Base-by-base conservation (phyloP, 495 filamentous ascomycete species). In the Podospora sp. region DNA sequence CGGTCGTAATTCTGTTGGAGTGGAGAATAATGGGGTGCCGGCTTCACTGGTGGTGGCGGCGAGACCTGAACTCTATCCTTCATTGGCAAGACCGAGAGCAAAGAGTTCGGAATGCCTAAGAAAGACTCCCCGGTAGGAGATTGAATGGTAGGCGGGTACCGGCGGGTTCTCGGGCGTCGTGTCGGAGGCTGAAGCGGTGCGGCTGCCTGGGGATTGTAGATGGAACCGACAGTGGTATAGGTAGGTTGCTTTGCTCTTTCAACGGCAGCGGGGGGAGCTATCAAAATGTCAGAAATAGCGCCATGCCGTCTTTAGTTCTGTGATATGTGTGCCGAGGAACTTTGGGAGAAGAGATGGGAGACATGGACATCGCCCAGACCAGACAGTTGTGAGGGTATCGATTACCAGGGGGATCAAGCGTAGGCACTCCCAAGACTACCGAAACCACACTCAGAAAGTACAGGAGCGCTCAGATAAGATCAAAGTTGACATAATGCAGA, bases 1-100 rank as follows among this genome's bases (percentile, higher is more conserved):
- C 82, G 77, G 58, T 83, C 80, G 62, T 76, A 77, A 60, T 83
- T 83, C 62, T 84, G 82, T 69, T 82, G 81, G n/a, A 84, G 70
- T 11, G 81, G 82, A 6, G 76, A 72, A 58, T 84, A 83, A 51
- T 79, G 71, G 1, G 71, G 73, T 16, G 72, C 26, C n/a, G 16
- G 51, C 27, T 65, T 24, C 26, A 67, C 59, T 12, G 66, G 60
- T 25, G 75, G 60, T 27, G 72, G 61, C 18, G 71, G 68, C 3
- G 72, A 71, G 22, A 27, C 56, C 1, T 56, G 66, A 21, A 53
- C 22, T 36, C 59, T 58, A 9, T 73, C 68, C n/a, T 35, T 26
- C 27, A 71, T 26, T 24, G 74, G 61, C 57, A 78, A 63, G n/a
- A 67, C 71, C 35, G 70, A 64, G 20, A 77, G 55, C n/a, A 75